phyloP scores from a whole-genome alignment of 345 rosid genomes.

The Acer campestre region DNA sequence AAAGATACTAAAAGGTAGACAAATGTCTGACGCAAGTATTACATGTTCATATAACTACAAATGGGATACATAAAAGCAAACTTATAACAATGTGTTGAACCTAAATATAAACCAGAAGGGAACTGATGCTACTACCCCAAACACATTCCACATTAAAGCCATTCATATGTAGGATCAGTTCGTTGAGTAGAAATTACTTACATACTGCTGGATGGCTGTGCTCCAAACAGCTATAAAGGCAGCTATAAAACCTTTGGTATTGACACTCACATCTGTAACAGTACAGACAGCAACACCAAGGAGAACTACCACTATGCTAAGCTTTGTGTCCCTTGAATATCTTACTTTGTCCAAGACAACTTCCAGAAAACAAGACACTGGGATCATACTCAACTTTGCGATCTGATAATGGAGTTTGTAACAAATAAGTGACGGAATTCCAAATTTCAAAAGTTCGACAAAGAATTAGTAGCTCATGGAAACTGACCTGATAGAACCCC shows the following conservation, averaged over 20 bases:
- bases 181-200: slow-evolving; percentile 41
- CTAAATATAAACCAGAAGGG: neutral
- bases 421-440: slow-evolving; percentile 1
- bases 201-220: slow-evolving; percentile 97
- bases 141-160: neutral
- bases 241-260: slow-evolving; percentile 87
- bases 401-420: slow-evolving; percentile 54
- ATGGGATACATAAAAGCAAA: neutral
- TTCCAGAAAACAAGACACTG: slow-evolving; percentile 95
- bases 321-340: slow-evolving; percentile 96
- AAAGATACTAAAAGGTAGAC: neutral
- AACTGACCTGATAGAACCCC: slow-evolving; percentile 93
- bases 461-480: neutral
- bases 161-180: slow-evolving; percentile 8
- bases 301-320: slow-evolving; percentile 88
- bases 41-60: neutral
- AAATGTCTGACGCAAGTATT: neutral
- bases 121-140: neutral
- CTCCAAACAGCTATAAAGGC: slow-evolving; percentile 95
- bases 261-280: slow-evolving; percentile 98
- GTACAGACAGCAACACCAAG: slow-evolving; percentile 98
- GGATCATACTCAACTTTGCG: slow-evolving; percentile 99
- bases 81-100: neutral
- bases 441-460: slow-evolving; percentile 4
- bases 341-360: slow-evolving; percentile 88